Conservation (phyloP, 2,329 filamentous ascomycete species). For the Lasiodiplodia theobromae region DNA sequence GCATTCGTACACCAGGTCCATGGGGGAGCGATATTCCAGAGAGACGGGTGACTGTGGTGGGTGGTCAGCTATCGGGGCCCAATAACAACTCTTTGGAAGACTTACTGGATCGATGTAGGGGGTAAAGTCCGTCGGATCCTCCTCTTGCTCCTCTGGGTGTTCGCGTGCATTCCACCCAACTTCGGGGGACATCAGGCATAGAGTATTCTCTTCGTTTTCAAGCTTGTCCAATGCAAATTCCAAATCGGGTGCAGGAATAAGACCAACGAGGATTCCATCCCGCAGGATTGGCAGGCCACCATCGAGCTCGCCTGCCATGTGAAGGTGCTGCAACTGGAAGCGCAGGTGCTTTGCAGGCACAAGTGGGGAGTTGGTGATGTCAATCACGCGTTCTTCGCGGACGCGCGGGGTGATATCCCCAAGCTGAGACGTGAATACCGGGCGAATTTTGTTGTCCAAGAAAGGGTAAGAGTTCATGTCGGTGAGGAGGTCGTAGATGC, state of each 20-base stretch:
- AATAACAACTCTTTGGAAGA: conserved; percentile 28
- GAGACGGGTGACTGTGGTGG: conserved; percentile 74
- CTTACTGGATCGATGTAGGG: conserved; percentile 85
- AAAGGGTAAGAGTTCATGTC: conserved; percentile 98
- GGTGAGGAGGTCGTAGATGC: conserved; percentile 93
- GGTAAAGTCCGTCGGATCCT: conserved; percentile 83
- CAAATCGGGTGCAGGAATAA: conserved; percentile 93
- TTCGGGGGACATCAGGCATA: conserved; percentile 82
- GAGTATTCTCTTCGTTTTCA: conserved; percentile 71
- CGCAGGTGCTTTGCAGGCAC: conserved; percentile 80
- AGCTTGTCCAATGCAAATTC: conserved; percentile 91
- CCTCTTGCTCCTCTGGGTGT: conserved; percentile 62
- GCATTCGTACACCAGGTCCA: conserved; percentile 95
- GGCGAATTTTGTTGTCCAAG: conserved; percentile 94
- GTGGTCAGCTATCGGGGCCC: conserved; percentile 30
- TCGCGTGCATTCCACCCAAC: conserved; percentile 54
- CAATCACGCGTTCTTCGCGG: conserved; percentile 80
- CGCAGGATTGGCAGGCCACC: conserved; percentile 88
- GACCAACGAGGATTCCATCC: conserved; percentile 78
- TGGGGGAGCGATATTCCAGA: conserved; percentile 85
- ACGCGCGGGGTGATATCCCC: conserved; percentile 83
- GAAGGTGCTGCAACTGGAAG: conserved; percentile 79
- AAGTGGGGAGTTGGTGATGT: conserved; percentile 82
- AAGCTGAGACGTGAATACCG: conserved; percentile 86
- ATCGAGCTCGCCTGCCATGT: conserved; percentile 87